These are phyloP conservation scores for Coemansia sp. DNA, from an alignment of 192 early-diverging fungal species.

Conservation along the genomic window DNA sequence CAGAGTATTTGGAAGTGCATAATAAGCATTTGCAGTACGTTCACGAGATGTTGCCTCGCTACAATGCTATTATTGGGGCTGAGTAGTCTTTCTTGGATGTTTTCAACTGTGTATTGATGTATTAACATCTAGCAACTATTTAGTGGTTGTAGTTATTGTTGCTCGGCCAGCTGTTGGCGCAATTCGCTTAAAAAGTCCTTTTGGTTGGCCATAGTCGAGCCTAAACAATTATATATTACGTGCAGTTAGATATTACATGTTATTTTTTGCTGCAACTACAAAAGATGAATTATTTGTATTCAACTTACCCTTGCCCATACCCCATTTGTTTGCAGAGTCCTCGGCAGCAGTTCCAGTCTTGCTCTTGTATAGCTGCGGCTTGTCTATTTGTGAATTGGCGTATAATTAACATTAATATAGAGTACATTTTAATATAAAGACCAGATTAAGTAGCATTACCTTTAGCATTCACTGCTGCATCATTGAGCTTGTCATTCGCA, in stretches of 20 bases:
- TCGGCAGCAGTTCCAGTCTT: not conserved
- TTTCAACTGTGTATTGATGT: not conserved
- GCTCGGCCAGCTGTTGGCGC: conserved; percentile 31
- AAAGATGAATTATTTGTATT: not conserved
- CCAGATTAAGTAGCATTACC: conserved; percentile 5
- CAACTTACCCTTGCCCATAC: conserved; percentile 30
- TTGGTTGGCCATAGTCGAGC: conserved; percentile 51
- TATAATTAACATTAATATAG: not conserved
- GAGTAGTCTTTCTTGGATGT: conserved; percentile 12
- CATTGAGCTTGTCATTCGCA: conserved; percentile 31
- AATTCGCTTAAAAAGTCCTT: conserved; percentile 50
- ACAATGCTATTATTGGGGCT: conserved; percentile 53
- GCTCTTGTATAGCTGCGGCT: conserved; percentile 30
- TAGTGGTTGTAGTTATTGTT: not conserved
- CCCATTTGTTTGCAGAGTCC: conserved; percentile 21
- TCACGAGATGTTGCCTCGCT: conserved; percentile 53
- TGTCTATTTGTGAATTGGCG: conserved; percentile 23
- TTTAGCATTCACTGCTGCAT: conserved; percentile 6
- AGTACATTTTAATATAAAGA: too few relatives aligned
- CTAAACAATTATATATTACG: conserved; percentile 12
- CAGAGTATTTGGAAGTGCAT: conserved; percentile 27
- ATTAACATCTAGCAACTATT: not conserved
- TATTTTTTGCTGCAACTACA: too few relatives aligned
- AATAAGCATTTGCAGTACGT: conserved; percentile 51
- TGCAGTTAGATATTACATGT: not conserved